Percentiles rank a stretch among this genome's conserved stretches.
These are phyloP conservation scores for Trichophyton rubrum DNA, from an alignment of 2,329 filamentous ascomycete genomes.

Conservation along the genomic window DNA sequence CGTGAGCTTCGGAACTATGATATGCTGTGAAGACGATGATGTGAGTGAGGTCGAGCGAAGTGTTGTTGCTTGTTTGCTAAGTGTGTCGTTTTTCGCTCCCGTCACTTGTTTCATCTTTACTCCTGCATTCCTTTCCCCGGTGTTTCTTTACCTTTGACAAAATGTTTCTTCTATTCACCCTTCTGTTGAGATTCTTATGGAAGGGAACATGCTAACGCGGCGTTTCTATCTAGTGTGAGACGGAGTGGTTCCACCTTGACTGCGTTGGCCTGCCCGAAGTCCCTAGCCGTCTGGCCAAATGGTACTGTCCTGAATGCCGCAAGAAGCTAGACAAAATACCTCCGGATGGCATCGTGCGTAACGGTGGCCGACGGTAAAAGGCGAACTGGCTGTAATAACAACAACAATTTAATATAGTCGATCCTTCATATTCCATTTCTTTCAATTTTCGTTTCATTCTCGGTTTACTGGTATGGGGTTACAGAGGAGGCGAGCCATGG, in stretches of 20 bases:
- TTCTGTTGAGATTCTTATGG: neutral
- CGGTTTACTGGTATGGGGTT: neutral
- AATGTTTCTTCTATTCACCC: neutral
- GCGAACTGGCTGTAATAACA: neutral
- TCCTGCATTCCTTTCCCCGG: neutral
- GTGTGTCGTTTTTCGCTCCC: slow-evolving; percentile 14
- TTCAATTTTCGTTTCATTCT: neutral
- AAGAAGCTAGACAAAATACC: slow-evolving; percentile 35
- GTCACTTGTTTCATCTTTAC: slow-evolving; percentile 5
- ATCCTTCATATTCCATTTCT: neutral
- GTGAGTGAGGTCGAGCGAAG: slow-evolving; percentile 23
- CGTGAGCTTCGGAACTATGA: slow-evolving; percentile 54
- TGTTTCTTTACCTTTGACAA: neutral
- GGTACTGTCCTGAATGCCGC: slow-evolving; percentile 53
- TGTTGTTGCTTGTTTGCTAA: slow-evolving; percentile 11
- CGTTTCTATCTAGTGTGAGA: slow-evolving; percentile 40
- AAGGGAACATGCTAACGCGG: neutral
- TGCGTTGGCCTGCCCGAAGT: slow-evolving; percentile 48
- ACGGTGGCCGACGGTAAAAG: slow-evolving; percentile 23
- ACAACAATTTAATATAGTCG: neutral
- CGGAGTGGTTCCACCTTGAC: slow-evolving; percentile 54
- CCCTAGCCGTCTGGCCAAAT: slow-evolving; percentile 49
- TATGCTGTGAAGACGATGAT: slow-evolving; percentile 51
- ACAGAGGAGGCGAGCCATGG: neutral
- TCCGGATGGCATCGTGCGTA: slow-evolving; percentile 29